Conservation (phyloP, 1,284 basidiomycete genomes). For the Cutaneotrichosporon sp. region DNA sequence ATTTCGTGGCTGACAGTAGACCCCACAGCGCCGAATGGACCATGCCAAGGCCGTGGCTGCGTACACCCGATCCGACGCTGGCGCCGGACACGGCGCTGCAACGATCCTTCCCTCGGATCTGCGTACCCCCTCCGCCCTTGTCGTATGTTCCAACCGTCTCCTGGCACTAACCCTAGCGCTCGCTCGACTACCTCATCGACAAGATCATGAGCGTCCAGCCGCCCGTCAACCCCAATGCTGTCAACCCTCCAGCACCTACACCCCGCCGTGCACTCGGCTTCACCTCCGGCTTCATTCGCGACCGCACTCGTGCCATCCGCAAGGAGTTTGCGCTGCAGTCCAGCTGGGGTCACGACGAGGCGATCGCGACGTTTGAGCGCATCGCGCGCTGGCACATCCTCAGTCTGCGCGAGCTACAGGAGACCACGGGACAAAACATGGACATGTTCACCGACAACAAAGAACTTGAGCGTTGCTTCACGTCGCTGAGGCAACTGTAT, state of each 20-base stretch:
- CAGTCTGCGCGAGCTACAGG: slow-evolving; percentile 71
- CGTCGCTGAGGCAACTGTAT: slow-evolving; percentile 90
- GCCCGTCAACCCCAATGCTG: slow-evolving; percentile 27
- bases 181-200: slow-evolving; percentile 90
- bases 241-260: slow-evolving; percentile 29
- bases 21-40: slow-evolving; percentile 66
- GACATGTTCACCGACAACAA: slow-evolving; percentile 52
- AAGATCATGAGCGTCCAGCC: slow-evolving; percentile 67
- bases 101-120: slow-evolving; percentile 86
- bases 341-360: slow-evolving; percentile 66
- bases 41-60: slow-evolving; percentile 88
- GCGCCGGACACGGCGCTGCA: slow-evolving; percentile 54
- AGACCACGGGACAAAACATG: slow-evolving; percentile 41
- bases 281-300: slow-evolving; percentile 71
- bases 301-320: slow-evolving; percentile 85
- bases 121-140: slow-evolving; percentile 80
- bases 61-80: slow-evolving; percentile 86
- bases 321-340: slow-evolving; percentile 96
- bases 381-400: slow-evolving; percentile 94
- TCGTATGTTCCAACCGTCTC: slow-evolving; percentile 58
- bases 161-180: slow-evolving; percentile 60
- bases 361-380: slow-evolving; percentile 88
- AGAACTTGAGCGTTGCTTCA: slow-evolving; percentile 58
- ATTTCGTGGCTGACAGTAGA: slow-evolving; percentile 27
- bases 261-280: slow-evolving; percentile 61